Base-by-base conservation (phyloP, 169 alveolate genomes). In the Cryptosporidium parvum region DNA sequence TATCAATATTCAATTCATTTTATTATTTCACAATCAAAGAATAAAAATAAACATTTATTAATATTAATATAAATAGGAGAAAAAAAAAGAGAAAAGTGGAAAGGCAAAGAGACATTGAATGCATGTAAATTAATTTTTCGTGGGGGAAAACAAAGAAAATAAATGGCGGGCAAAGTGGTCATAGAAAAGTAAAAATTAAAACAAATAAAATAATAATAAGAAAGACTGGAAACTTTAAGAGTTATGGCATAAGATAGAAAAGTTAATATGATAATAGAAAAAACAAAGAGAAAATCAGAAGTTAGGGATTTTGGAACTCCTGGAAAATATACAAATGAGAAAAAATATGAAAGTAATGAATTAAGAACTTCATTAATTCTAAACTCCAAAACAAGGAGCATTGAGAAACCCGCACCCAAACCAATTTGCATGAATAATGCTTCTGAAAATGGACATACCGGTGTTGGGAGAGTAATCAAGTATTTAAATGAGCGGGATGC, bases 401-500 rank as follows among this genome's bases (percentile, higher is more conserved):
- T 73, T 1, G 86, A 73, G 16, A 73, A 58, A 37, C 86, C 86
- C 3, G 86, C 68, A 7, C 85, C 85, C 33, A 70, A 51, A 21
- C 26, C 48, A 21, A 26, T 45, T 26, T 26, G 35, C 6, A 5
- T 42, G 3, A 39, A 29, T 12, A 70, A 51, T 5, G 52, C 2
- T 45, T 26, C 23, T n/a, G 52, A 52, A 26, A 16, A 21, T 26
- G 67, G 12, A 9, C 67, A 56, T 26, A 31, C 42, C 26, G 85
- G 85, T 23, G 85, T 70, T 10, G 85, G 62, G 14, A 73, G 86
- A 14, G 70, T 73, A 35, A 73, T 73, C 12, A 73, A 73, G 37
- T 73, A 35, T 31, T 58, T 73, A 16, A 70, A 73, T 73, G 86
- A 70, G 53, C 86, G 70, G 42, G 86, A 73, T 56, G 71, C 86